Conservation (phyloP, 345 rosid species). For the Acer negundo region DNA sequence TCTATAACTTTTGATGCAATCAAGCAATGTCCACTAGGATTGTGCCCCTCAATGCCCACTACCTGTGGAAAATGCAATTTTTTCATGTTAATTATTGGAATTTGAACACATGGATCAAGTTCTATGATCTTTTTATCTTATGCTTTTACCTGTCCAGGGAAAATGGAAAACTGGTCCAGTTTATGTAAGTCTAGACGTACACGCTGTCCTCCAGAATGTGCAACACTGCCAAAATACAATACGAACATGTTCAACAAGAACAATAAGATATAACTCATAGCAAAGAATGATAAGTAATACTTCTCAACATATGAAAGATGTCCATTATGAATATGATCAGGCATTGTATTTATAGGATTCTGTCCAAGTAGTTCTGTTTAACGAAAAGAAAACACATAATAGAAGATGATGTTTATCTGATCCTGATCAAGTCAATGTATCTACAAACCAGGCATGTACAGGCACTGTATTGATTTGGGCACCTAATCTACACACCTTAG, state of each 20-base stretch:
- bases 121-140: conserved; percentile 4
- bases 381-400: not conserved
- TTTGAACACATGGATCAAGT: conserved; percentile 14
- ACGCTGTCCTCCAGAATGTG: conserved; percentile 81
- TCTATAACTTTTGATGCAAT: conserved; percentile 78
- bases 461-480: not conserved
- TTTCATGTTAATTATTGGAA: conserved; percentile 24
- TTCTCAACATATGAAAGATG: not conserved
- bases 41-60: conserved; percentile 85
- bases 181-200: conserved; percentile 79
- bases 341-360: not conserved
- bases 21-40: conserved; percentile 95
- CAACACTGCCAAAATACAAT: conserved; percentile 49
- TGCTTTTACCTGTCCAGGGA: conserved; percentile 88
- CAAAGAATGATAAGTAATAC: not conserved
- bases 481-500: not conserved
- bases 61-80: conserved; percentile 52
- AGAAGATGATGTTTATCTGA: conserved; percentile 10
- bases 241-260: conserved; percentile 9
- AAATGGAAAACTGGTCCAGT: conserved; percentile 69
- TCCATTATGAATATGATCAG: not conserved
- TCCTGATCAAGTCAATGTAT: not conserved
- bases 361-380: not conserved
- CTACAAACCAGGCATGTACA: not conserved
- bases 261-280: not conserved